phyloP scores from a whole-genome alignment of 2,329 filamentous ascomycete species.

The Hymenoscyphus fraxineus region DNA sequence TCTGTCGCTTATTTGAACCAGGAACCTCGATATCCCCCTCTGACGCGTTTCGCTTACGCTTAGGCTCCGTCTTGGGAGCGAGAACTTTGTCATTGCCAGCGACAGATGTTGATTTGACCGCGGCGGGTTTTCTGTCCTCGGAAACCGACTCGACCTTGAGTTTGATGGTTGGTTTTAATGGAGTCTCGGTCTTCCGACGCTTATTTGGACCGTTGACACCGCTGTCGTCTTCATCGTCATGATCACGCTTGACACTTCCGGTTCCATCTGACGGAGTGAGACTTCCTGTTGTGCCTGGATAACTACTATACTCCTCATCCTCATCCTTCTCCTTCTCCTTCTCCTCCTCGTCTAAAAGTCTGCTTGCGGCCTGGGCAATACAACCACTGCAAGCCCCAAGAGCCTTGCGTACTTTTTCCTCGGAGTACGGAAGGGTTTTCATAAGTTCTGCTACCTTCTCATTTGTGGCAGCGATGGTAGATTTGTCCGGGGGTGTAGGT shows the following conservation, averaged over 20 bases:
- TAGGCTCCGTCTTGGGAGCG: too few species aligned
- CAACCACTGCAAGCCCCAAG: constrained; percentile 57
- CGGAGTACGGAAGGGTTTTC: constrained; percentile 47
- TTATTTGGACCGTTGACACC: constrained; percentile 46
- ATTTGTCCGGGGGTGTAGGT: constrained; percentile 29
- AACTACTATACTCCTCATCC: constrained; percentile 41
- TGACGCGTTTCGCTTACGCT: too few species aligned
- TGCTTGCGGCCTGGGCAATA: constrained; percentile 49
- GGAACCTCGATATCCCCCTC: constrained; percentile 42
- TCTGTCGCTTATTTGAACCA: constrained; percentile 41
- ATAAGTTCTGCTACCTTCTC: constrained; percentile 54
- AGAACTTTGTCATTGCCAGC: too few species aligned
- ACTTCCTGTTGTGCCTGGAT: constrained; percentile 13
- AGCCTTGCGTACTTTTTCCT: constrained; percentile 49
- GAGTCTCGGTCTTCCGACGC: constrained; percentile 33
- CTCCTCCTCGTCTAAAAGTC: constrained; percentile 45
- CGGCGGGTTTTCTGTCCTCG: neutral
- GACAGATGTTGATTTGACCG: neutral
- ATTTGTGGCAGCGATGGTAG: constrained; percentile 41
- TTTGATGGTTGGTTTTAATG: neutral
- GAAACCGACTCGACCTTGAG: neutral
- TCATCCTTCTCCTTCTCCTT: constrained; percentile 42
- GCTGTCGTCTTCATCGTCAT: constrained; percentile 46
- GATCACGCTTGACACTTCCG: constrained; percentile 49
- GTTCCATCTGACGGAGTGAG: constrained; percentile 38